Base-by-base conservation (phyloP, 495 filamentous ascomycete species). In the Articulospora tetracladia region DNA sequence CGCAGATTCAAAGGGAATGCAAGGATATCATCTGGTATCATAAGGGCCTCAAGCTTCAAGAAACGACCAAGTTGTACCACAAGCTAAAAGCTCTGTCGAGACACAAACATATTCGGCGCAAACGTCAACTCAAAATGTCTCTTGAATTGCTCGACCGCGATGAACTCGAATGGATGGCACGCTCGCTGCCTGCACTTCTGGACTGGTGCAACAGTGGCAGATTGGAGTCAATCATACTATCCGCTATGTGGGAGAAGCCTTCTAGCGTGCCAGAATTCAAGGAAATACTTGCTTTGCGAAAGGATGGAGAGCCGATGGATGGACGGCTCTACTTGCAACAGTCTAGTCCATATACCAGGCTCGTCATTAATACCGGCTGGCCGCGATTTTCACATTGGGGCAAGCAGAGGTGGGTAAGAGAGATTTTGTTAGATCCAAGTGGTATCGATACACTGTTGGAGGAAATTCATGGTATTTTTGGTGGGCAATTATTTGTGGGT, bases 21-120 rank as follows among this genome's bases (percentile, higher is more conserved):
- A 68, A 68, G 34, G 66, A 68, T 10, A 65, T 65, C 3, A 65
- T 68, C 11, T 68, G 66, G 66, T 23, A 13, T 2, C 61, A 68
- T 27, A 62, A 60, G 24, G 59, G 59, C 1, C 59, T 68, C 0
- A 32, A 25, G 4, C 46, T 68, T 11, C 61, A 54, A 26, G 55
- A 62, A 13, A 41, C 41, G 11, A 62, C 58, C 8, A 20, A 62
- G n/a, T 20, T 68, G 1, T 58, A 30, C 22, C 41, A 59, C 0
- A 62, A 58, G 36, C 50, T 68, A 24, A 62, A 28, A 10, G 41
- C 12, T 19, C 23, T 46, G 10, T 22, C 19, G 20, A 51, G 51
- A 19, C 17, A 41, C 34, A 23, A 30, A 7, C 49, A 53, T n/a
- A 26, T 60, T 1, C 49, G 44, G 20, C 34, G 28, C 11, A 55